Conservation (phyloP, 2,329 filamentous ascomycete species). For the Blastomyces parvus region DNA sequence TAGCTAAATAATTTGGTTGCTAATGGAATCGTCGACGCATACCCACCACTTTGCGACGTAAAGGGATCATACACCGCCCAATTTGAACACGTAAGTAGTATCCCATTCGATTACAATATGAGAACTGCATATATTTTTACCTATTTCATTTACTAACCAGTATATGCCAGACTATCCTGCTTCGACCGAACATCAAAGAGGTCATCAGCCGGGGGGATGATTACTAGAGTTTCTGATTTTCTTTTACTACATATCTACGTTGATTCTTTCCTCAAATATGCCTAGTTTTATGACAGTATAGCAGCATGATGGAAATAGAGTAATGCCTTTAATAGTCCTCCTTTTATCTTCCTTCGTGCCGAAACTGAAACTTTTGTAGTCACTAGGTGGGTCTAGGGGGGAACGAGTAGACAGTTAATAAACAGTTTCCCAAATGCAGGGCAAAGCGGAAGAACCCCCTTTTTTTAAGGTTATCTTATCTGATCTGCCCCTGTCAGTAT, state of each 20-base stretch:
- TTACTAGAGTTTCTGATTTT: slow-evolving; percentile 46
- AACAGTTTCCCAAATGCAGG: too few species aligned
- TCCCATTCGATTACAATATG: background rate
- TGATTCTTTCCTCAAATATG: background rate
- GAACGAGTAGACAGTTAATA: too few species aligned
- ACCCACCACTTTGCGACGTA: slow-evolving; percentile 80
- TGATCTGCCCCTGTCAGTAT: too few species aligned
- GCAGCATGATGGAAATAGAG: background rate
- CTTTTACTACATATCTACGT: background rate
- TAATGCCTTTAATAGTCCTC: background rate
- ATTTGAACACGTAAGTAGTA: slow-evolving; percentile 75
- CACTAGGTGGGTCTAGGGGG: too few species aligned
- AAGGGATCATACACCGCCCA: slow-evolving; percentile 94
- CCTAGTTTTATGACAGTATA: background rate
- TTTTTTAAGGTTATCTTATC: too few species aligned
- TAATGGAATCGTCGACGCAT: slow-evolving; percentile 76
- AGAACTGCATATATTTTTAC: background rate
- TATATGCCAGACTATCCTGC: slow-evolving; percentile 55
- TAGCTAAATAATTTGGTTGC: slow-evolving; percentile 79
- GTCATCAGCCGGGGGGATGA: slow-evolving; percentile 79
- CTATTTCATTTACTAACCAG: slow-evolving; percentile 16
- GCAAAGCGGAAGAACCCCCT: background rate
- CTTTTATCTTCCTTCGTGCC: too few species aligned
- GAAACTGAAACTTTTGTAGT: too few species aligned
- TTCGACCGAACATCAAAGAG: slow-evolving; percentile 74